These are phyloP conservation scores for Thymus mandschuricus DNA, from an alignment of 257 asterid genomes.

Conservation along the genomic window DNA sequence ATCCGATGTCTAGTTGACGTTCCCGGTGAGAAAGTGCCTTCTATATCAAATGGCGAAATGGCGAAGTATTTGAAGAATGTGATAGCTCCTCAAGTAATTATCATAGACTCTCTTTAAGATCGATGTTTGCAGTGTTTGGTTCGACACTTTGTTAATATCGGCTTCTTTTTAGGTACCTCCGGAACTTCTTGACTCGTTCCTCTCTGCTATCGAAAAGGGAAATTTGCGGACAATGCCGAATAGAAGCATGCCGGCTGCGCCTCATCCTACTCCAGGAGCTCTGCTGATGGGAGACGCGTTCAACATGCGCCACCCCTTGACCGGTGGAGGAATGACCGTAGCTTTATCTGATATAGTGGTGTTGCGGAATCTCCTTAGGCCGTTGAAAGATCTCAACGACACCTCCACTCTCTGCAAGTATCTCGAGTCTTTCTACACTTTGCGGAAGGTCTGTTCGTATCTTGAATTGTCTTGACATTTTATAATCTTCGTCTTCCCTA, in stretches of 20 bases:
- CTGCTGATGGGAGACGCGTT: slow-evolving; percentile 62
- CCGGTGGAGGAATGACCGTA: slow-evolving; percentile 61
- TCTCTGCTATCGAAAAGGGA: slow-evolving; percentile 47
- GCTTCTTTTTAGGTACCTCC: slow-evolving; percentile 41
- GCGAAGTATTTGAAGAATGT: slow-evolving; percentile 45
- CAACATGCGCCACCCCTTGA: slow-evolving; percentile 62
- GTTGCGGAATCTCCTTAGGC: slow-evolving; percentile 51
- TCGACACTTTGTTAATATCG: background rate
- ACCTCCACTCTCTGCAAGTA: slow-evolving; percentile 48
- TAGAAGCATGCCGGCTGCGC: slow-evolving; percentile 66
- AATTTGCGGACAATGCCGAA: slow-evolving; percentile 59
- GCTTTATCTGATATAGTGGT: slow-evolving; percentile 55
- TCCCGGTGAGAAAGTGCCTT: slow-evolving; percentile 59
- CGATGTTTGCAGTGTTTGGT: background rate
- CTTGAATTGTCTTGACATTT: no score
- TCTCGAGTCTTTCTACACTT: slow-evolving; percentile 51
- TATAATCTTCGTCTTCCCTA: no score
- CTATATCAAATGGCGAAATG: slow-evolving; percentile 52
- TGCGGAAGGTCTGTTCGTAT: slow-evolving; percentile 44
- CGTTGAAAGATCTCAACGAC: slow-evolving; percentile 47
- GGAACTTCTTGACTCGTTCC: slow-evolving; percentile 41
- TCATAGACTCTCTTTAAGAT: background rate
- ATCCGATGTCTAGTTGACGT: slow-evolving; percentile 56
- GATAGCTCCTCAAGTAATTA: slow-evolving; percentile 52
- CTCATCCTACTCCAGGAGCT: slow-evolving; percentile 60